These are phyloP conservation scores for Xylariaceae sp. DNA, from an alignment of 2,329 filamentous ascomycete genomes.

Conservation along the genomic window DNA sequence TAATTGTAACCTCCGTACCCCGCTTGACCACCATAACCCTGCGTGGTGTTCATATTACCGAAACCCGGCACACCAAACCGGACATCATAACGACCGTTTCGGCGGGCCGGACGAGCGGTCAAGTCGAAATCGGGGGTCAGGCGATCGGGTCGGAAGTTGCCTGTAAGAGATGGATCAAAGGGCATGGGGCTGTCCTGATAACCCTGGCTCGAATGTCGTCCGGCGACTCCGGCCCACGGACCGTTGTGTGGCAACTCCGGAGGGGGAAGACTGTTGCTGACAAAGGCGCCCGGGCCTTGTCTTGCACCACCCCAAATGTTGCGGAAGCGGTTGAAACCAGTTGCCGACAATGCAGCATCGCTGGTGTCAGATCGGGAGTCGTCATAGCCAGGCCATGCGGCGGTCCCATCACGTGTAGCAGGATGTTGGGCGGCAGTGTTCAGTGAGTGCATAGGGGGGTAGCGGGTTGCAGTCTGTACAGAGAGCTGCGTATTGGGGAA, in stretches of 20 bases:
- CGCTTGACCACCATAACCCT: slow-evolving; percentile 21
- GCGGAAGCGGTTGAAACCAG: slow-evolving; percentile 50
- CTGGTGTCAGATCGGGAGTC: slow-evolving; percentile 55
- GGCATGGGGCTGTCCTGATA: slow-evolving; percentile 37
- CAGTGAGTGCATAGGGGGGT: slow-evolving; percentile 17
- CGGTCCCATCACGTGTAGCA: slow-evolving; percentile 37
- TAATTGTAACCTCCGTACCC: slow-evolving; percentile 32
- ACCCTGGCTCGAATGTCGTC: slow-evolving; percentile 36
- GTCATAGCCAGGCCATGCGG: slow-evolving; percentile 50
- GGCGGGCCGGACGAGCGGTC: slow-evolving; percentile 43
- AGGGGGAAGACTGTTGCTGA: slow-evolving; percentile 25
- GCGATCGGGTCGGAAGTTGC: slow-evolving; percentile 44
- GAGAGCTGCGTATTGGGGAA: too few species aligned
- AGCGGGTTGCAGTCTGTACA: not conserved
- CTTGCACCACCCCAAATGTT: slow-evolving; percentile 55
- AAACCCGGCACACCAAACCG: slow-evolving; percentile 32
- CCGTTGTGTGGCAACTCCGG: slow-evolving; percentile 35
- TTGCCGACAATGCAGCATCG: slow-evolving; percentile 46
- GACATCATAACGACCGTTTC: slow-evolving; percentile 44
- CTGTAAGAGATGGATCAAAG: slow-evolving; percentile 32
- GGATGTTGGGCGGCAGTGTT: slow-evolving; percentile 35
- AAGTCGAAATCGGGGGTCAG: slow-evolving; percentile 48
- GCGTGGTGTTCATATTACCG: slow-evolving; percentile 12
- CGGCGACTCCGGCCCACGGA: slow-evolving; percentile 52
- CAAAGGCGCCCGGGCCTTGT: slow-evolving; percentile 25